A percentile compares a stretch with the other conserved stretches of the same genome.
phyloP scores from a whole-genome alignment of 305 asterid species.

The Rubia peregrina region DNA sequence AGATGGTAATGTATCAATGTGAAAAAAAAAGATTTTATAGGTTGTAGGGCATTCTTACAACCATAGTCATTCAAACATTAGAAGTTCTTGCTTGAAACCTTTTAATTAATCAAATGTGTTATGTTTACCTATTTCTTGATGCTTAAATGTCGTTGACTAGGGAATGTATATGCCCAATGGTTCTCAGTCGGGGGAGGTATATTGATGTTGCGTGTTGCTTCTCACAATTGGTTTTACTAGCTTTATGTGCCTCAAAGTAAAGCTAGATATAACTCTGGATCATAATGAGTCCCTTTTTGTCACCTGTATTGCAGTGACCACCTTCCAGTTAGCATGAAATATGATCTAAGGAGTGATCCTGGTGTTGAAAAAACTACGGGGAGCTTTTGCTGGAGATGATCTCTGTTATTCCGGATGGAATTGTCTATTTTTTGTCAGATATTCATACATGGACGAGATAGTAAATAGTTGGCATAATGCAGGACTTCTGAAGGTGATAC shows the following conservation, averaged over 20 bases:
- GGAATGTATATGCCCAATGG: conserved; percentile 99
- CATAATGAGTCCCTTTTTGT: conserved; percentile 9
- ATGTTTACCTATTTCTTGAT: no score
- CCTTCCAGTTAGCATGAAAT: conserved; percentile 97
- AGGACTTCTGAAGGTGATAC: conserved; percentile 78
- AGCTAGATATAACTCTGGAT: conserved; percentile 7
- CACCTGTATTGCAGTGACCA: conserved; percentile 60
- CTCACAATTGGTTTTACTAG: conserved; percentile 5
- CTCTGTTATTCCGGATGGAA: conserved; percentile 93
- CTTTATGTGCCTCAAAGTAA: conserved; percentile 11
- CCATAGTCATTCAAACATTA: no score
- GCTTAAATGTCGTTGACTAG: no score
- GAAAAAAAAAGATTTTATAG: no score
- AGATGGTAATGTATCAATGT: no score
- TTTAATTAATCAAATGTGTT: no score
- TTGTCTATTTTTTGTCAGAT: conserved; percentile 98
- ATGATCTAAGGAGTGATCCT: conserved; percentile 95
- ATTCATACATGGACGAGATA: conserved; percentile 97
- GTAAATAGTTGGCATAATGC: conserved; percentile 98
- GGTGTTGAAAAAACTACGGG: conserved; percentile 97
- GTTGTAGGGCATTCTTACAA: no score
- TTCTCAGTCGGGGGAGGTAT: conserved; percentile 94
- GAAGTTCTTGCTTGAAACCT: no score
- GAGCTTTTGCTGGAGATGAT: conserved; percentile 95
- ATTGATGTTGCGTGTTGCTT: not conserved